Conservation (phyloP, 2,329 filamentous ascomycete genomes). For the Neurospora sp. region DNA sequence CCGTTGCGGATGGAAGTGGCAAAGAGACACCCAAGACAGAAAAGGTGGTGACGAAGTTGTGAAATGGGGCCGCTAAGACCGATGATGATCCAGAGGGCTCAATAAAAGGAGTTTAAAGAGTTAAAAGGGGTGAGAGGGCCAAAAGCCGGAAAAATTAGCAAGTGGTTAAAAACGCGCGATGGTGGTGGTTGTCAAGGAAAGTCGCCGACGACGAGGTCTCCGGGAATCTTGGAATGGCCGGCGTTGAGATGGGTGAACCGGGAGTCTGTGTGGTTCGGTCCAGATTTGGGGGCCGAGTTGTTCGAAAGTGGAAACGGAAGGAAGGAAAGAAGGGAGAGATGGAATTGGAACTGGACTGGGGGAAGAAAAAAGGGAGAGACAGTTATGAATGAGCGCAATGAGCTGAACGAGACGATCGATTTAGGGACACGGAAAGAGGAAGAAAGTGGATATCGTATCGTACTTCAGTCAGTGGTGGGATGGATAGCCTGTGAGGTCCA, state of each 20-base stretch:
- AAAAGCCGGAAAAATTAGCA: neutral
- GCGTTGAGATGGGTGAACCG: neutral
- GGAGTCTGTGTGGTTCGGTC: neutral
- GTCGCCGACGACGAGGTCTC: neutral
- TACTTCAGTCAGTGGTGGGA: neutral
- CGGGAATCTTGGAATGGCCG: neutral
- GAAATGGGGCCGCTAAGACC: neutral
- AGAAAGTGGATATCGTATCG: neutral
- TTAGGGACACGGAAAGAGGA: constrained; percentile 4
- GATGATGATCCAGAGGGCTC: neutral
- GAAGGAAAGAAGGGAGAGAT: neutral
- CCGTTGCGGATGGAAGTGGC: neutral
- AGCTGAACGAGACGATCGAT: neutral
- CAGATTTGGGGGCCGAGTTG: neutral
- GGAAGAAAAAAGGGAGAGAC: constrained; percentile 8
- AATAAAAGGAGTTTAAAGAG: neutral
- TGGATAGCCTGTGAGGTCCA: neutral
- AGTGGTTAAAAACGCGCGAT: neutral
- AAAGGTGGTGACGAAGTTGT: neutral
- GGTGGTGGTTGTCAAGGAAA: neutral
- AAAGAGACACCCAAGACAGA: neutral
- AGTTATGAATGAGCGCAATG: neutral
- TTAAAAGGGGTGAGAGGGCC: neutral
- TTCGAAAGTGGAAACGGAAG: neutral
- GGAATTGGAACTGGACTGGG: neutral